Base-by-base conservation (phyloP, 2,329 filamentous ascomycete genomes). In the Grosmannia clavigera region DNA sequence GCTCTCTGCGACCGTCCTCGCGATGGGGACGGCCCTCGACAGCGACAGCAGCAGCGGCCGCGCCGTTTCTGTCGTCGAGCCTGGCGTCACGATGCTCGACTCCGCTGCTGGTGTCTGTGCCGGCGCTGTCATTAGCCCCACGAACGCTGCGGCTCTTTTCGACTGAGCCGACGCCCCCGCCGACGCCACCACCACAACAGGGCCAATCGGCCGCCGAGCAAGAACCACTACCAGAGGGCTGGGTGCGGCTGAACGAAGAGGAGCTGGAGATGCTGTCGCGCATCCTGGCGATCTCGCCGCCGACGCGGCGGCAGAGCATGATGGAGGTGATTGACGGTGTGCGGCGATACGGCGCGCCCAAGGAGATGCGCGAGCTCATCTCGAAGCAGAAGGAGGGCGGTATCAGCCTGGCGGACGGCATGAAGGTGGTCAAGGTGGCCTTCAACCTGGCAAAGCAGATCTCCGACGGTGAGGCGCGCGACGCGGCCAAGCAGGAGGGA, bases 321-420 rank as follows among this genome's bases (percentile, higher is more conserved):
- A 78, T 83, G 61, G 77, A 81, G 55, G 77, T 84, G 10, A 73
- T 88, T n/a, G 74, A 80, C 62, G 75, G 79, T 33, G 78, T 92
- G 62, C 83, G 85, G 73, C 77, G 78, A 62, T 78, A 84, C 51
- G 90, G 90, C 11, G 81, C 90, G 19, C 88, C 90, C 1, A 67
- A 74, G 27, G 88, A 90, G 68, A 73, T 90, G 22, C 79, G 81
- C 59, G 79, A 86, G 48, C 67, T 83, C 61, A 70, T 83, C 51
- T 68, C 72, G 46, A 79, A 81, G 64, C 78, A 87, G 58, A 80
- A 86, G 71, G 77, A 83, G 57, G 78, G 78, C 64, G 73, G 66
- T 0, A 62, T 69, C 35, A 66, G 66, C 65, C 69, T 76, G 75
- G 67, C 74, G 70, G 70, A 78, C 12, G 81, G 83, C 22, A 81